Evolutionary conservation across 257 asterid genomes (phyloP), one percentile per base, ranked within the genome.

Genomic region (Solanum chilense): DNA sequence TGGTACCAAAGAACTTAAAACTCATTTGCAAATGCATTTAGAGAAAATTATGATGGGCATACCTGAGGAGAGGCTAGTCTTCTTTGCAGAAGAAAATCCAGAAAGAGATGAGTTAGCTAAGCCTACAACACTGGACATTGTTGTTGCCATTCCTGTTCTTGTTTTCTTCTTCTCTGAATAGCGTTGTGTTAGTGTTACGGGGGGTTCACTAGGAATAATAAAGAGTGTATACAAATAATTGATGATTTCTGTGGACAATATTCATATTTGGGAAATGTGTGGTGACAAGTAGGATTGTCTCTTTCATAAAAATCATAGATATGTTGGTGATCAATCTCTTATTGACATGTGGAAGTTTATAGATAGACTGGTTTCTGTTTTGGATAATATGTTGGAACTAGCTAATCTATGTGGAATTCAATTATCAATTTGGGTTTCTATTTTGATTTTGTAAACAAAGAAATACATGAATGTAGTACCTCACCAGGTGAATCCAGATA

Each of bases 71-170:
- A 93, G 94, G 89, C 78, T 82, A 45, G 86, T 44, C 87, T 88
- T 92, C 71, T 88, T 93, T 31, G 97, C 90, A 52, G 96, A 91
- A 87, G 93, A 90, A 82, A 88, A 78, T 60, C 89, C 66, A 8
- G 92, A 86, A 52, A 87, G 86, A 64, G 95, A 80, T 82, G 97
- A 91, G 66, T 90, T 85, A 88, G 92, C 96, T 92, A 96, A 91
- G 85, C 98, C 99, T 15, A 88, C 91, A 47, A 94, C 91, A 82
- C 94, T 77, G 58, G 95, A 94, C 93, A 93, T 92, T 88, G 97
- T 88, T 78, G 98, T 87, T 85, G 98, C 96, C 95, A 92, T 93
- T 90, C 81, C 81, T 87, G 21, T 10, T 29, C 76, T 83, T 86
- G 18, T 10, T 29, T 49, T 12, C 64, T 39, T 66, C 85, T 35